Percentiles rank a stretch among this genome's conserved stretches.
Conservation (phyloP, 768 basidiomycete genomes). For the Leccinellum albellum region DNA sequence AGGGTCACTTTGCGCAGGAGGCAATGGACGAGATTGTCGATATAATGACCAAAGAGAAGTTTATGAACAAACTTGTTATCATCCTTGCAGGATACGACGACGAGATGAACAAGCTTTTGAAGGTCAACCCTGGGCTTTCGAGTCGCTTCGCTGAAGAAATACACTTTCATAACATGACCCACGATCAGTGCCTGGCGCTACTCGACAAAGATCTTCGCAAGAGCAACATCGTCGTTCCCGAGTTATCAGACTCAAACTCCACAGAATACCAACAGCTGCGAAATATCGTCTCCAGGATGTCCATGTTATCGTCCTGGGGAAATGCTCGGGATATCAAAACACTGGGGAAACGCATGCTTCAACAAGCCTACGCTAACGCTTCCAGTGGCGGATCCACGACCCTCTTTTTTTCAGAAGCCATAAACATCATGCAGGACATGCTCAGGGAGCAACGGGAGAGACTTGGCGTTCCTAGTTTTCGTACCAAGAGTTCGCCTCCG, state of each 20-base stretch:
- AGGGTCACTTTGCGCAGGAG: conserved; percentile 65
- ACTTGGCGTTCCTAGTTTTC: conserved; percentile 19
- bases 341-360: conserved; percentile 30
- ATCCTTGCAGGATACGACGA: conserved; percentile 69
- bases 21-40: conserved; percentile 70
- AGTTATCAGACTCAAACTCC: conserved; percentile 19
- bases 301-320: conserved; percentile 55
- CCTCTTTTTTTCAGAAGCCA: conserved; percentile 1
- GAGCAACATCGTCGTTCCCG: conserved; percentile 36
- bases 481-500: conserved; percentile 1
- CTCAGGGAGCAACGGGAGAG: conserved; percentile 20
- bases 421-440: conserved; percentile 12
- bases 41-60: conserved; percentile 55
- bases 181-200: conserved; percentile 47
- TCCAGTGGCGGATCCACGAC: background rate
- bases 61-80: conserved; percentile 56
- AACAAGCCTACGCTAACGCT: conserved; percentile 12
- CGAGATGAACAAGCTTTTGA: conserved; percentile 59
- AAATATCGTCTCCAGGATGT: conserved; percentile 35
- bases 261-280: conserved; percentile 9
- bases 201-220: conserved; percentile 46
- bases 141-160: conserved; percentile 68
- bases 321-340: conserved; percentile 65
- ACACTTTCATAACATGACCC: conserved; percentile 48
- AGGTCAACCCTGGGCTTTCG: conserved; percentile 58